Evolutionary conservation across 2,329 filamentous ascomycete species (phyloP), one percentile per base, ranked within the genome.

Genomic region (Diaporthe batatas): DNA sequence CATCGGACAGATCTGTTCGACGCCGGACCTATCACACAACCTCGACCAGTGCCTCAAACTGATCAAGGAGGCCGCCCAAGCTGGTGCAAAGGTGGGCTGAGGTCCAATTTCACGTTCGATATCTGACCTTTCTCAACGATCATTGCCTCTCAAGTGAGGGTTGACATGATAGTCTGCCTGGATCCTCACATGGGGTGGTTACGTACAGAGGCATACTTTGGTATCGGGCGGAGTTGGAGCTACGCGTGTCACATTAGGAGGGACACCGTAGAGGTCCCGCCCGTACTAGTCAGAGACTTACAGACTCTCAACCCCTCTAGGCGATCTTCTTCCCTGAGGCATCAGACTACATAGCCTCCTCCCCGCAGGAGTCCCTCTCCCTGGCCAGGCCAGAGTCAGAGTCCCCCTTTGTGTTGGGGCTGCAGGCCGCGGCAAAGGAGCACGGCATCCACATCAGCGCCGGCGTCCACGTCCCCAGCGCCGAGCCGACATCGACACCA

Each of bases 321-420:
- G 57, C 72, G 23, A 89, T 98, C 65, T 98, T 98, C 84, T 91
- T 98, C 69, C 96, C 96, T 16, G 96, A 98, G 87, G 96, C 96
- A 32, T 91, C 90, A 72, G 95, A 98, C 84, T 98, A 98, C 85
- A 95, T 98, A 78, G 92, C 91, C 25, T 86, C 88, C 1, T 91
- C 90, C 0, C 86, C 91, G 2, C 81, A 89, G 14, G 91, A 95
- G 77, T 93, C 92, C 0, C 83, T 95, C 11, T 86, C 89, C 6
- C 90, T 98, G 12, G 94, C 91, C 75, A 89, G 88, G 72, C 88
- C 94, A 3, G 88, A 92, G 51, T 80, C 87, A 2, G 84, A 86
- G 29, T 94, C 91, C 16, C 87, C 90, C 36, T 98, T 98, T 80
- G 92, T 98, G 16, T 84, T 87, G 0, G 95, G 95, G 5, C 88